These are phyloP conservation scores for Elasticomyces elasticus DNA, from an alignment of 495 filamentous ascomycete species.

Conservation along the genomic window DNA sequence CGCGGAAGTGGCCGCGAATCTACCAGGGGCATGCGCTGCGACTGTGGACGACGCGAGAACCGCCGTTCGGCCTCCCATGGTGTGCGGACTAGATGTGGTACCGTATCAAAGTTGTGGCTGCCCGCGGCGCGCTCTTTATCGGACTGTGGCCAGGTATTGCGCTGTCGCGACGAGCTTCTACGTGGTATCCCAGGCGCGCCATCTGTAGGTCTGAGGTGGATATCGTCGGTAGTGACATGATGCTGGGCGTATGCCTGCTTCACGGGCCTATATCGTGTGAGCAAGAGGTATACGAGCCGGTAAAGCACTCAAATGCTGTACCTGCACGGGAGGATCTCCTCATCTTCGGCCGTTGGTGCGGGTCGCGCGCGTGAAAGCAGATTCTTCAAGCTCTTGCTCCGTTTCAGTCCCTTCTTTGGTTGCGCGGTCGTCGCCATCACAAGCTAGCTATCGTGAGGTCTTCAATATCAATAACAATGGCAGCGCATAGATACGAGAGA, in stretches of 20 bases:
- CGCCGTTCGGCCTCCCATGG: conserved; percentile 30
- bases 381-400: conserved; percentile 13
- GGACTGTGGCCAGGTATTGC: conserved; percentile 11
- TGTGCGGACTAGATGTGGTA: conserved; percentile 26
- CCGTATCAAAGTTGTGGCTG: conserved; percentile 9
- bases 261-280: conserved; percentile 1
- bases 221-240: conserved; percentile 12
- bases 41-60: neutral
- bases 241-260: conserved; percentile 8
- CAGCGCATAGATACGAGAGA: neutral
- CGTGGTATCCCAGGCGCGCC: neutral
- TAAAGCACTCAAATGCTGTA: neutral
- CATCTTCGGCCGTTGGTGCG: neutral
- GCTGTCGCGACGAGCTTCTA: conserved; percentile 1
- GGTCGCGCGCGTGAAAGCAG: neutral
- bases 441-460: too few relatives aligned
- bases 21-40: conserved; percentile 11
- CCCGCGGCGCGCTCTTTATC: neutral
- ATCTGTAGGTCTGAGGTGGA: neutral
- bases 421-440: neutral
- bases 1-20: conserved; percentile 4
- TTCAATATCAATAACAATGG: neutral
- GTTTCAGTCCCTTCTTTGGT: neutral
- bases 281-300: too few relatives aligned
- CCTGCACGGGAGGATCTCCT: conserved; percentile 12